A percentile compares a stretch with the other conserved stretches of the same genome.
phyloP scores from a whole-genome alignment of 768 basidiomycete genomes.

The Russula vinacea region DNA sequence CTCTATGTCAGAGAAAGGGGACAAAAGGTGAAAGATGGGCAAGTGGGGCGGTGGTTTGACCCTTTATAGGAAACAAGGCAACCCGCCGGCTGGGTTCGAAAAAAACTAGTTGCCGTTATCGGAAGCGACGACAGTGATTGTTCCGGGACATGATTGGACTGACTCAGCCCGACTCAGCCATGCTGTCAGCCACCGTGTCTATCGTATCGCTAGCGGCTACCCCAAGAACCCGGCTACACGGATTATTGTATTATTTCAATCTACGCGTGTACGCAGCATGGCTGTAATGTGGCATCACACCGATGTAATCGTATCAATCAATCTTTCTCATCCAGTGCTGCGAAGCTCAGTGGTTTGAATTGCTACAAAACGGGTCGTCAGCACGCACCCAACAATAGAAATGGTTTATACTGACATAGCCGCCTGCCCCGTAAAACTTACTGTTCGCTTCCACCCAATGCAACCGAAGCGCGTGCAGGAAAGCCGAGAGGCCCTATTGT shows the following conservation, averaged over 20 bases:
- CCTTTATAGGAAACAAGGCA: conserved; percentile 7
- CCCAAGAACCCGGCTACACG: neutral
- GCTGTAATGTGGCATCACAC: neutral
- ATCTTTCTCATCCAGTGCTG: conserved; percentile 42
- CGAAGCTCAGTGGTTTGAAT: conserved; percentile 50
- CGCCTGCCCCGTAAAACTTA: conserved; percentile 89
- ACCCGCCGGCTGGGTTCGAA: conserved; percentile 25
- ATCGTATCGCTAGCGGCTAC: neutral
- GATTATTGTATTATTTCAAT: neutral
- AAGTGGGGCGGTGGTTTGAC: no score
- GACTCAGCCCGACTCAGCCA: no score
- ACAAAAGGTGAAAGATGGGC: conserved; percentile 35
- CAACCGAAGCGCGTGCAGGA: conserved; percentile 91
- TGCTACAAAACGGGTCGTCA: conserved; percentile 41
- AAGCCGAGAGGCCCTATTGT: conserved; percentile 83
- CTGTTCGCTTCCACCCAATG: conserved; percentile 99
- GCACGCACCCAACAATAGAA: conserved; percentile 5
- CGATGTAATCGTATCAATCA: conserved; percentile 7
- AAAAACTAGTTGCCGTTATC: conserved; percentile 12
- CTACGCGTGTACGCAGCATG: neutral
- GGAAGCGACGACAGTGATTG: neutral
- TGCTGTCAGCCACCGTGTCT: neutral
- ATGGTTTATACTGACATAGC: conserved; percentile 63
- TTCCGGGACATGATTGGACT: neutral
- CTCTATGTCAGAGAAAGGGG: conserved; percentile 38